phyloP scores from a whole-genome alignment of 2,329 filamentous ascomycete genomes.

The Cladobotryum protrusum region DNA sequence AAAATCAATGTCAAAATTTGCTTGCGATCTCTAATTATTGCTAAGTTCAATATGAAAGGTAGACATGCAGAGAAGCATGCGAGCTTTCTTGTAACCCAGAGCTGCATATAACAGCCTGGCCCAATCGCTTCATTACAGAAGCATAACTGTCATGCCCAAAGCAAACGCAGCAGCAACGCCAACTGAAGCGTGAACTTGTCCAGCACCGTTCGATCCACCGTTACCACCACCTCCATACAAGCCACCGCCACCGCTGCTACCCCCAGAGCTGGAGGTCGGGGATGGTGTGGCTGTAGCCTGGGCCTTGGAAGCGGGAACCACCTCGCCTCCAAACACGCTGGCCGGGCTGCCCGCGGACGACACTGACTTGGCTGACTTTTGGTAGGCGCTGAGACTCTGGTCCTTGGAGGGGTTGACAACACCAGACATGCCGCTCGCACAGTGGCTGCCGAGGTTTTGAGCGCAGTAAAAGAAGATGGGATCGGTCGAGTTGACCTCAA shows the following conservation, averaged over 20 bases:
- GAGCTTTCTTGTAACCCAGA: no score
- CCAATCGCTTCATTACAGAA: neutral
- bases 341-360: conserved; percentile 1
- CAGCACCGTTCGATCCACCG: conserved; percentile 6
- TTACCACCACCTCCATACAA: neutral
- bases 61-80: no score
- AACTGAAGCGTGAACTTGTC: conserved; percentile 2
- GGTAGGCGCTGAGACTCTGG: conserved; percentile 13
- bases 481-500: conserved; percentile 17
- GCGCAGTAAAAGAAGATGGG: conserved; percentile 22
- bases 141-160: conserved; percentile 7
- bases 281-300: neutral
- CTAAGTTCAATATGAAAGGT: no score
- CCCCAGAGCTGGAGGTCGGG: neutral
- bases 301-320: neutral
- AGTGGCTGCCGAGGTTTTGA: conserved; percentile 12
- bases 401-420: conserved; percentile 16
- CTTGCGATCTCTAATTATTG: no score
- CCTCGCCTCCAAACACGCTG: neutral
- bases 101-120: no score
- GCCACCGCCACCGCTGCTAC: neutral
- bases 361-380: conserved; percentile 2
- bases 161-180: conserved; percentile 5
- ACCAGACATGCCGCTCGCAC: conserved; percentile 19
- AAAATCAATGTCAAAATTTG: no score